Conservation (phyloP, 305 asterid genomes). For the Fraxinus dipetala region DNA sequence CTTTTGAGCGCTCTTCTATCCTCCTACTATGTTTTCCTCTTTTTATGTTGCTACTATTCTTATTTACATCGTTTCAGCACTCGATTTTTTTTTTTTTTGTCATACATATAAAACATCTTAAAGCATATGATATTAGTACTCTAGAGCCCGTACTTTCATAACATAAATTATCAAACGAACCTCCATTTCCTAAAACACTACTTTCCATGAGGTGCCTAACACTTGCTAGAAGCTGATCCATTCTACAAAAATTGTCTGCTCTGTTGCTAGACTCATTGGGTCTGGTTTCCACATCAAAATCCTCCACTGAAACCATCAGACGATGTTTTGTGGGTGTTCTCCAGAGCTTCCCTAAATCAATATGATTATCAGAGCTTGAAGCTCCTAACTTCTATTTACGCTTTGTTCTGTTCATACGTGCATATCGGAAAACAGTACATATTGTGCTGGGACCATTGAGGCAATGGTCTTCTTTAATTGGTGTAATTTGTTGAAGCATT, state of each 20-base stretch:
- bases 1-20: neutral
- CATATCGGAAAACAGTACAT: neutral
- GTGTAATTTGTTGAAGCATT: neutral
- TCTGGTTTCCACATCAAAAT: neutral
- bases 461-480: neutral
- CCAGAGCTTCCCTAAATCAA: neutral
- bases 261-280: neutral
- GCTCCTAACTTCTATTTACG: neutral
- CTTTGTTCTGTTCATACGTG: neutral
- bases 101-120: neutral
- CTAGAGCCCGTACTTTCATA: neutral
- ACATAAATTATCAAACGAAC: neutral
- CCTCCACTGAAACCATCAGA: neutral
- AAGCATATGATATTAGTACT: neutral
- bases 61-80: neutral
- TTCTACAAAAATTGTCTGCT: neutral
- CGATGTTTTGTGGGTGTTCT: neutral
- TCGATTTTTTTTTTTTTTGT: neutral
- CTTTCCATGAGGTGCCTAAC: neutral
- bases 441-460: neutral
- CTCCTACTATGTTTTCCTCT: neutral
- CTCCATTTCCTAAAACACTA: neutral
- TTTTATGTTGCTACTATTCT: neutral
- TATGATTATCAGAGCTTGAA: neutral
- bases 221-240: neutral